Evolutionary conservation across 768 basidiomycete genomes (phyloP).

Genomic region (Russula dissimulans): DNA sequence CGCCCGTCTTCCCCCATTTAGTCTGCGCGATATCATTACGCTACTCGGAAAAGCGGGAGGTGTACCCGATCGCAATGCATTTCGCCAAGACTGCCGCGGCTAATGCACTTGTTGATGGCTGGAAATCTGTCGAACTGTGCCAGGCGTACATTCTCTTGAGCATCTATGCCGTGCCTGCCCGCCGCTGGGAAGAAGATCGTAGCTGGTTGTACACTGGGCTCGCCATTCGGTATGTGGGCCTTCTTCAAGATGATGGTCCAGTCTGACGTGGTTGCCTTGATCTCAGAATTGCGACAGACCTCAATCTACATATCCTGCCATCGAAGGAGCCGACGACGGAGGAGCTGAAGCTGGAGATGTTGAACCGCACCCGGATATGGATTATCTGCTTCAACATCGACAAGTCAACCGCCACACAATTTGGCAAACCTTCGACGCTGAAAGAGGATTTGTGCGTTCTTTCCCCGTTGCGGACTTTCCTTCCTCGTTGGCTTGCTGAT

Average conservation of each 20-base stretch:
- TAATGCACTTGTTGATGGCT: constrained; percentile 62
- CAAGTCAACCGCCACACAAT: constrained; percentile 78
- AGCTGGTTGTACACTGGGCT: constrained; percentile 86
- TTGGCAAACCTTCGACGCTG: constrained; percentile 82
- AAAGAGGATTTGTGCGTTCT: constrained; percentile 59
- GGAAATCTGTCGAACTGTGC: constrained; percentile 76
- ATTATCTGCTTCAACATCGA: constrained; percentile 87
- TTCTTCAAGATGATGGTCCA: constrained; percentile 17
- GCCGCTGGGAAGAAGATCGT: constrained; percentile 83
- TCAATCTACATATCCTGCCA: constrained; percentile 76
- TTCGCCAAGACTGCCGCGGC: constrained; percentile 72
- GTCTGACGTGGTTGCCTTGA: neutral
- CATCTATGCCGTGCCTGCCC: constrained; percentile 65
- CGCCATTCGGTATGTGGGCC: constrained; percentile 57
- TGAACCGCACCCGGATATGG: constrained; percentile 88
- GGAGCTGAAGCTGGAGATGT: constrained; percentile 72
- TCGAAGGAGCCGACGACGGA: constrained; percentile 71
- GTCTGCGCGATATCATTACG: constrained; percentile 86
- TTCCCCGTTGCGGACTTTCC: constrained; percentile 27
- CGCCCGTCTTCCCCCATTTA: constrained; percentile 21
- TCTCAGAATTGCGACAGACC: constrained; percentile 72
- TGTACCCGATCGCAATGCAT: constrained; percentile 65
- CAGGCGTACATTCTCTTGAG: constrained; percentile 77
- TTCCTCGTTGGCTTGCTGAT: neutral
- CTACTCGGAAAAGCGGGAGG: constrained; percentile 60